These are phyloP conservation scores for Dimargaris verticillata DNA, from an alignment of 192 early-diverging fungal genomes.

Conservation along the genomic window DNA sequence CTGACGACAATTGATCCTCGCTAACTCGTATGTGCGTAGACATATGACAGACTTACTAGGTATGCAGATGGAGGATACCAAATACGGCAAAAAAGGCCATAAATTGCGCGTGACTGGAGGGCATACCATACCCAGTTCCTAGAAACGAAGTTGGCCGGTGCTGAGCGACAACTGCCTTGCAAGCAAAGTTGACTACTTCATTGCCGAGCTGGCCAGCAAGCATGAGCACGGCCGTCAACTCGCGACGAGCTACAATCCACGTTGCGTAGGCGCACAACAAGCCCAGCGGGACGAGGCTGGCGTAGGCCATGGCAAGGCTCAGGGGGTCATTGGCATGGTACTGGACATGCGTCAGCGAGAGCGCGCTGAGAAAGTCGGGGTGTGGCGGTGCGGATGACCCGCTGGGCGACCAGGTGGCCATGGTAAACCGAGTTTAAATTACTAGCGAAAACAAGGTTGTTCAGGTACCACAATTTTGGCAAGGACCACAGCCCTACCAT, in stretches of 20 bases:
- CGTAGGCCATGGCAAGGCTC: conserved; percentile 40
- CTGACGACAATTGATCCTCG: not conserved
- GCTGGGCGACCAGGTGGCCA: not conserved
- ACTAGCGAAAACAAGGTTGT: not conserved
- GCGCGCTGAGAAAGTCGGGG: too few species aligned
- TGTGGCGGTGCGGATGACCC: too few species aligned
- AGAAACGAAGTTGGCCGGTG: conserved; percentile 46
- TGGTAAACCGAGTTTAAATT: not conserved
- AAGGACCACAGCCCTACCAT: too few species aligned
- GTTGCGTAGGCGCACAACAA: conserved; percentile 53
- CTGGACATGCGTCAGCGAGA: conserved; percentile 45
- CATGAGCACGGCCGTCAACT: conserved; percentile 38
- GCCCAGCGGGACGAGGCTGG: conserved; percentile 42
- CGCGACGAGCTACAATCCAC: conserved; percentile 38
- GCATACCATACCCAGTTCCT: conserved; percentile 70
- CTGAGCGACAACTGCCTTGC: conserved; percentile 43
- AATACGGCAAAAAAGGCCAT: conserved; percentile 57
- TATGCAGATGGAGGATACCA: conserved; percentile 30
- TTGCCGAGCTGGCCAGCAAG: conserved; percentile 52
- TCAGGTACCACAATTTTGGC: too few species aligned
- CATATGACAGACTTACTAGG: conserved; percentile 17
- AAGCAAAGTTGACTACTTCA: conserved; percentile 39
- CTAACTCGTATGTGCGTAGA: not conserved
- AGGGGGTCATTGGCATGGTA: conserved; percentile 39
- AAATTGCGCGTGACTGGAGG: conserved; percentile 66